Evolutionary conservation across 2,329 filamentous ascomycete genomes (phyloP).

Genomic region (Phaeophleospora eucalypticola): DNA sequence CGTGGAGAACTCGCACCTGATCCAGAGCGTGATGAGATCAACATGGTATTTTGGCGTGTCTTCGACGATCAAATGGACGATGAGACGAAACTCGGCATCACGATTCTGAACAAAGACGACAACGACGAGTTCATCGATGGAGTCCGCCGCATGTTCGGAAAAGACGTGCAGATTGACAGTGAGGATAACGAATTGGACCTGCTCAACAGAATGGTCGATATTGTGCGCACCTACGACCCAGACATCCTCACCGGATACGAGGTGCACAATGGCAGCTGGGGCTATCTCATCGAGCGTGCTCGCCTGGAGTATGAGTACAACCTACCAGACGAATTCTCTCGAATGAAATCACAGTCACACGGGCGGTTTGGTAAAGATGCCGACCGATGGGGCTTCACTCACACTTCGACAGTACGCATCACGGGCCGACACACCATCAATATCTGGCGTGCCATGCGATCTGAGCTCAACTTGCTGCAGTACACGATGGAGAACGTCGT

Average conservation of each 20-base stretch:
- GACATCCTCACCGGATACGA: constrained; percentile 94
- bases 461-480: constrained; percentile 85
- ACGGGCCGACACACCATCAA: constrained; percentile 96
- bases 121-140: constrained; percentile 56
- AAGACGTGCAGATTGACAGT: constrained; percentile 60
- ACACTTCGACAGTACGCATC: constrained; percentile 86
- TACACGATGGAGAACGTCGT: constrained; percentile 96
- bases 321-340: constrained; percentile 83
- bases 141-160: constrained; percentile 56
- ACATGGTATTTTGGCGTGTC: constrained; percentile 85
- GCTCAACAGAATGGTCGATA: constrained; percentile 78
- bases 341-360: constrained; percentile 78
- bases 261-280: constrained; percentile 90
- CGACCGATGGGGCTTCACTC: constrained; percentile 90
- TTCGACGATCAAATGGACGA: constrained; percentile 62
- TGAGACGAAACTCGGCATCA: constrained; percentile 63
- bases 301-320: constrained; percentile 83
- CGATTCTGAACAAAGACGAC: constrained; percentile 56
- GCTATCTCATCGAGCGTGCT: constrained; percentile 88
- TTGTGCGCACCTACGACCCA: constrained; percentile 79
- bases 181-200: constrained; percentile 80
- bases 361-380: constrained; percentile 80
- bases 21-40: constrained; percentile 83
- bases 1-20: constrained; percentile 77
- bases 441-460: constrained; percentile 91